Evolutionary conservation across 352 stramenopile genomes (phyloP).

Genomic region (Pythium aphanidermatum): DNA sequence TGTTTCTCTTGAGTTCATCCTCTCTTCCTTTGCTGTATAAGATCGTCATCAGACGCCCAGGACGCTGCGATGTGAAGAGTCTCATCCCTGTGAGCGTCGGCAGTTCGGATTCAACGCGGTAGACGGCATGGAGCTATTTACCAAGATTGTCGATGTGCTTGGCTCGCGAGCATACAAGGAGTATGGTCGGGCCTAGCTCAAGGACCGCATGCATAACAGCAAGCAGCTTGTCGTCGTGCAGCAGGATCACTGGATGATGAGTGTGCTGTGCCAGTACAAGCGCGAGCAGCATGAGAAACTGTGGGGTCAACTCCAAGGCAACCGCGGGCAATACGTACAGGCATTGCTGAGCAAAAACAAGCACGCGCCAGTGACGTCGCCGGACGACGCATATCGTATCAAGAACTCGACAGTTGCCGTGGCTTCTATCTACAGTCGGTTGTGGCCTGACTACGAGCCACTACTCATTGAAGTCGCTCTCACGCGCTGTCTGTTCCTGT

Average conservation of each 20-base stretch:
- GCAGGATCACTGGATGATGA: background rate
- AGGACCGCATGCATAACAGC: no score
- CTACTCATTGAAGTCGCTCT: background rate
- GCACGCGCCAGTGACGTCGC: background rate
- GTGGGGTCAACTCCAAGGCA: no score
- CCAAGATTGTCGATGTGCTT: no score
- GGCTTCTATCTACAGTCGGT: background rate
- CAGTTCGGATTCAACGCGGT: no score
- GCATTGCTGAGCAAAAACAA: background rate
- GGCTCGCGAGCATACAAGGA: no score
- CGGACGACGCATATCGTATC: background rate
- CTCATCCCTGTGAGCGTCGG: no score
- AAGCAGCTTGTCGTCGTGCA: conserved; percentile 1
- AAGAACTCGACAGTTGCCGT: background rate
- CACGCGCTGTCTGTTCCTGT: background rate
- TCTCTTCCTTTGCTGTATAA: no score
- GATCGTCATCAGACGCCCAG: no score
- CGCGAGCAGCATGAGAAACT: background rate
- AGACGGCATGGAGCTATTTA: no score
- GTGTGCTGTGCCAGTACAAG: background rate
- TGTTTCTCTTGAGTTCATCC: no score
- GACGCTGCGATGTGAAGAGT: no score
- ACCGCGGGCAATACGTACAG: background rate
- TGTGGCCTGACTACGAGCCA: background rate
- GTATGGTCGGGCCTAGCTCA: no score